Base-by-base conservation (phyloP, 805 yeast species). In the Wickerhamomyces kurtzmanii region DNA sequence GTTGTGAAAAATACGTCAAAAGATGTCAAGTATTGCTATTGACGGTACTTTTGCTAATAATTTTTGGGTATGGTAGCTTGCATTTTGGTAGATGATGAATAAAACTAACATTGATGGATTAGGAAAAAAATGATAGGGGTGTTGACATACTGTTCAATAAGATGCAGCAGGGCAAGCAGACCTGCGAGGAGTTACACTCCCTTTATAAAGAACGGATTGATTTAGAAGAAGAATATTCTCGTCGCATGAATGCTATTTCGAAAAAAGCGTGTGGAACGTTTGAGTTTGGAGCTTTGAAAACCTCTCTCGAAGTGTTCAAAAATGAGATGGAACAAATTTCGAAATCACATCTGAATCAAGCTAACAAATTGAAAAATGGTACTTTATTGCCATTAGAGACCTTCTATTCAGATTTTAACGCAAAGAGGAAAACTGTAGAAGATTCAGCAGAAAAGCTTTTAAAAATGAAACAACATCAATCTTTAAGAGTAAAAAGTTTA, bases 141-240 rank as follows among this genome's bases (percentile, higher is more conserved):
- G 70, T 72, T 24, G 56, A 55, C 10, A 59, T 64, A 8, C 53
- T 84, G 12, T 62, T 70, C 29, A 63, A 59, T 35, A 68, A 76
- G 33, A 66, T 79, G 59, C 66, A 69, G 39, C 63, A 70, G 33
- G 71, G 85, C 7, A 59, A 68, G 22, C 65, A 62, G 26, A 76
- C 91, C 1, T 51, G 70, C 27, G 75, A 71, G 17, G 68, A 64
- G 17, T 42, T 76, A 12, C 46, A 56, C 7, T 39, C 43, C 2
- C 72, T 65, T 36, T 72, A 71, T 50, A 66, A 59, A 33, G 81
- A 75, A 31, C 55, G 77, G 21, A 55, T 68, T 1, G 57, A 68
- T 11, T 66, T 85, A 22, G 95, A 84, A 42, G 79, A 74, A 34
- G 94, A 85, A 15, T 82, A 81, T 43, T 55, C 75, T 21, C 65